Percentiles rank a stretch among this genome's conserved stretches.
Evolutionary conservation across 495 filamentous ascomycete species (phyloP).

Genomic region (Penicillium angulare): DNA sequence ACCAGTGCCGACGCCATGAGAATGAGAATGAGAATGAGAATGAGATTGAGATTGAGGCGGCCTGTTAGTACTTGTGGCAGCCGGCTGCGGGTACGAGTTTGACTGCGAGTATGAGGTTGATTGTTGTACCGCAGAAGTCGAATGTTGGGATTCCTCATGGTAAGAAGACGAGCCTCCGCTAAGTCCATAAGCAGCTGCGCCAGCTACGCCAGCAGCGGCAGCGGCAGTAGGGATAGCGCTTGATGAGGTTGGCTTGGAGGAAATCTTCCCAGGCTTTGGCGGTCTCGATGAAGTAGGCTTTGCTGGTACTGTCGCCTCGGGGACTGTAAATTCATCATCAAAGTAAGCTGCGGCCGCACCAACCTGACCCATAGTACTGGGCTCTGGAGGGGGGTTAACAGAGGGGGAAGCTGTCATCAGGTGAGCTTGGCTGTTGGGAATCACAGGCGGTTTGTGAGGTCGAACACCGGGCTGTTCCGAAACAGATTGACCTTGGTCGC

Average conservation of each 20-base stretch:
- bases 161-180: conserved; percentile 18
- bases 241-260: conserved; percentile 26
- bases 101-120: conserved; percentile 14
- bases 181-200: conserved; percentile 28
- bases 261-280: conserved; percentile 20
- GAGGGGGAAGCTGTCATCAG: conserved; percentile 48
- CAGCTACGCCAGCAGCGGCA: conserved; percentile 16
- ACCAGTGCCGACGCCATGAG: conserved; percentile 34
- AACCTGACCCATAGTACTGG: conserved; percentile 47
- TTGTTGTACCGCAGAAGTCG: conserved; percentile 9
- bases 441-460: conserved; percentile 50
- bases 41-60: conserved; percentile 13
- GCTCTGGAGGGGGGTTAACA: conserved; percentile 50
- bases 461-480: conserved; percentile 59
- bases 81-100: conserved; percentile 19
- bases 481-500: conserved; percentile 64
- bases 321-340: conserved; percentile 18
- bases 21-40: conserved; percentile 15
- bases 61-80: conserved; percentile 11
- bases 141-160: conserved; percentile 14
- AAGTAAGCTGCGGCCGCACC: conserved; percentile 55
- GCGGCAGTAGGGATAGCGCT: conserved; percentile 21
- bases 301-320: conserved; percentile 9
- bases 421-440: conserved; percentile 50
- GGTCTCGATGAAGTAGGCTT: conserved; percentile 24